These are phyloP conservation scores for Pterulicium gracile DNA, from an alignment of 1,284 basidiomycete species.

Conservation along the genomic window DNA sequence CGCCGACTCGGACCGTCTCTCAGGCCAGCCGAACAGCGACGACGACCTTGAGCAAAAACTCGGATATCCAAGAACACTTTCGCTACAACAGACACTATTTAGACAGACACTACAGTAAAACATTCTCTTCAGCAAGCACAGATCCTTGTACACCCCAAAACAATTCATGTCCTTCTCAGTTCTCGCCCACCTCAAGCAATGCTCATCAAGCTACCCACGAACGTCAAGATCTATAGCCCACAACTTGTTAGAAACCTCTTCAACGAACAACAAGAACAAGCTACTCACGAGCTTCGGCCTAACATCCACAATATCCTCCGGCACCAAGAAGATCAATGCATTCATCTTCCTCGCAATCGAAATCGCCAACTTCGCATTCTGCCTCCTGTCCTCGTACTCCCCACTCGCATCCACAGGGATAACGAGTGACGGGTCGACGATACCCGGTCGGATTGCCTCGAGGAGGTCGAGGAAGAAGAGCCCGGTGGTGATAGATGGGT, in stretches of 20 bases:
- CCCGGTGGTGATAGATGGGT: slow-evolving; percentile 82
- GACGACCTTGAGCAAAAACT: no score
- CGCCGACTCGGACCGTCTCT: no score
- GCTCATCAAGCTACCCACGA: slow-evolving; percentile 62
- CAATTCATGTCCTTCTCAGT: no score
- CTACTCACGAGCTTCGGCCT: slow-evolving; percentile 67
- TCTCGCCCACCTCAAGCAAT: no score
- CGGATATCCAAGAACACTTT: no score
- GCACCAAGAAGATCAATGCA: slow-evolving; percentile 93
- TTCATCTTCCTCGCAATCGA: slow-evolving; percentile 97
- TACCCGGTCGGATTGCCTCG: slow-evolving; percentile 86
- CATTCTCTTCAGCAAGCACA: no score
- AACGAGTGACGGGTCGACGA: slow-evolving; percentile 87
- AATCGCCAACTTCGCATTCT: slow-evolving; percentile 96
- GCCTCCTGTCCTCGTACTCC: slow-evolving; percentile 80
- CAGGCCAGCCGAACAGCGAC: no score
- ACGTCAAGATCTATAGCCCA: slow-evolving; percentile 48
- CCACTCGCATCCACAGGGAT: slow-evolving; percentile 53
- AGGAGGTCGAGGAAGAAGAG: slow-evolving; percentile 92
- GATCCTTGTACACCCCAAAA: no score
- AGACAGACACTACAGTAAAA: no score
- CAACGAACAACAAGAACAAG: not conserved
- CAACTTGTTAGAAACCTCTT: not conserved
- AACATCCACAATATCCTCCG: slow-evolving; percentile 91
- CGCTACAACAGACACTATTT: no score